phyloP scores from a whole-genome alignment of 164 flowering plant genomes.

The Annona squamosa region DNA sequence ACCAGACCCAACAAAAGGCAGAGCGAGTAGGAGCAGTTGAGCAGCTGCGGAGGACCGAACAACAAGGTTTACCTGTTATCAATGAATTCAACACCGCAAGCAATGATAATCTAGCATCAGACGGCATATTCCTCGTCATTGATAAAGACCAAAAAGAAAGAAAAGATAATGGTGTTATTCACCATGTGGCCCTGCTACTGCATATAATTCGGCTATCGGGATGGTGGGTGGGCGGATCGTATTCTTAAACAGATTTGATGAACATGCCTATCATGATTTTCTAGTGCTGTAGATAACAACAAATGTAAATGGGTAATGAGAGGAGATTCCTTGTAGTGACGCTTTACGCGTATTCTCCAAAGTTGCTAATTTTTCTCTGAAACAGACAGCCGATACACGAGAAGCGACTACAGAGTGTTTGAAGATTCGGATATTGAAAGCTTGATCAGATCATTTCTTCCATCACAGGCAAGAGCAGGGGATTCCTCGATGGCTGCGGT shows the following conservation, averaged over 20 bases:
- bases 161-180: neutral
- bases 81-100: conserved; percentile 1
- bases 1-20: neutral
- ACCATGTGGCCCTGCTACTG: neutral
- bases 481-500: conserved; percentile 13
- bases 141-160: conserved; percentile 3
- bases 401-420: neutral
- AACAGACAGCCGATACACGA: neutral
- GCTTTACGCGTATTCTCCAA: too few species aligned
- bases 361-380: neutral
- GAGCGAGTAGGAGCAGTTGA: neutral
- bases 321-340: too few species aligned
- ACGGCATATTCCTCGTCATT: neutral
- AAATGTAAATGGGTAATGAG: neutral
- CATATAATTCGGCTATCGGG: neutral
- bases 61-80: neutral
- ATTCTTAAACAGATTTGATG: neutral
- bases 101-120: neutral
- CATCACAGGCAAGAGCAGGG: conserved; percentile 10
- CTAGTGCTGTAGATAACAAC: neutral
- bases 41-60: too few species aligned
- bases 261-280: neutral
- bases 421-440: conserved; percentile 4
- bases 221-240: neutral
- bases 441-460: neutral